Evolutionary conservation across 345 rosid species (phyloP), one percentile per base, ranked within the genome.

Genomic region (Noccaea bulbosa): DNA sequence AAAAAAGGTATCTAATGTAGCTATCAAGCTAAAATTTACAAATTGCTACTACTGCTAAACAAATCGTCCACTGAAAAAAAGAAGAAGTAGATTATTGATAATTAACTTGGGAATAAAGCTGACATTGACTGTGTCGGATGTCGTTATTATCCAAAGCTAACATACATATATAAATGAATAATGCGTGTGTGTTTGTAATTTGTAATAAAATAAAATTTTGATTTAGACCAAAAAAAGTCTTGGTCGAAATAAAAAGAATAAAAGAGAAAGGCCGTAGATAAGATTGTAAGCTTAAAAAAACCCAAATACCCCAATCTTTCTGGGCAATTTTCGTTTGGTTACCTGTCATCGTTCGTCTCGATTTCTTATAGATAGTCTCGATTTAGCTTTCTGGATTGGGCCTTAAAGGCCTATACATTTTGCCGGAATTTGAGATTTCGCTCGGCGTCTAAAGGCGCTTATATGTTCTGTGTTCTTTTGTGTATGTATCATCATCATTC

Each of bases 51-150:
- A 73, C 71, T 49, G 38, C 60, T 34, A 59, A 74, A 59, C 67
- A 66, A 59, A 74, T 20, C 15, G 68, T 50, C 77, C 78, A 74
- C 78, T 74, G 43, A 51, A 27, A 12, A n/a, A 41, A 27, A 4
- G 30, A 27, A 20, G 30, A 27, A 74, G 20, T 45, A 73, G 40
- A 55, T 38, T 58, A 59, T 74, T 43, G 44, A 48, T 17, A 65
- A 39, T 50, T 17, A 65, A 39, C 38, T 47, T 44, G 51, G 58
- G 73, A 67, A 74, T 61, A 74, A 74, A 67, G 69, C 68, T 60
- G 78, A 74, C 72, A 74, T 2, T 60, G 78, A 74, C 73, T 51
- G 11, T 67, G 78, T 60, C 73, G 69, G 40, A 12, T 74, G 57
- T 74, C 69, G 43, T 67, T 69, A 61, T 52, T 61, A 48, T 57